A percentile compares a stretch with the other conserved stretches of the same genome.
These are phyloP conservation scores for Chloroidium sp. DNA, from an alignment of 163 green algal genomes.

Conservation along the genomic window DNA sequence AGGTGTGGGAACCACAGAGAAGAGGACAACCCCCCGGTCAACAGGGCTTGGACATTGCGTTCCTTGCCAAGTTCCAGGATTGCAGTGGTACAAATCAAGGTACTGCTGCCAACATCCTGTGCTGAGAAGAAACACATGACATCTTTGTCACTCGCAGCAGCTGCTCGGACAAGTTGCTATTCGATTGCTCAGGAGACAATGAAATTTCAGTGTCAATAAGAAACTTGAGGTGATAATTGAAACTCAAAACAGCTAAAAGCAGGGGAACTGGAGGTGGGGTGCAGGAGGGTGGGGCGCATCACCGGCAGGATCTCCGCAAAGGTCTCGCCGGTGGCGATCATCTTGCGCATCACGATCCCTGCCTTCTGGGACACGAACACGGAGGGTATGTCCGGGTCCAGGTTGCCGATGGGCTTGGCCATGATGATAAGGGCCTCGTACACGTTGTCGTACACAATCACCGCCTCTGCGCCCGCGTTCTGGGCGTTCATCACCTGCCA, in stretches of 20 bases:
- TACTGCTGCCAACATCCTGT: neutral
- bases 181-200: too few species aligned
- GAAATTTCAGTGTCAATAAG: too few species aligned
- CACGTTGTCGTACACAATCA: conserved; percentile 70
- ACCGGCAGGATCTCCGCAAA: conserved; percentile 52
- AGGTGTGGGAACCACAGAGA: neutral
- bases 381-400: conserved; percentile 61
- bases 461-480: conserved; percentile 54
- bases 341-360: conserved; percentile 56
- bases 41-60: too few species aligned
- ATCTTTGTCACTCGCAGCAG: neutral
- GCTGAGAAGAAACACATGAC: neutral
- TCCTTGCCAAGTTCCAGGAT: too few species aligned
- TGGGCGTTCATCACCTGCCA: conserved; percentile 62
- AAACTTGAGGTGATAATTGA: neutral
- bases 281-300: neutral
- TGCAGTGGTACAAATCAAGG: too few species aligned
- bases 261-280: too few species aligned
- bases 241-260: neutral
- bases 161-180: too few species aligned
- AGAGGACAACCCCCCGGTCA: too few species aligned
- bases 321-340: conserved; percentile 40
- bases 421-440: conserved; percentile 74
- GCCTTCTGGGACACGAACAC: conserved; percentile 68
- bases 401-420: conserved; percentile 48